phyloP scores from a whole-genome alignment of 2,329 filamentous ascomycete species.

The Ophiocordyceps robertsii region DNA sequence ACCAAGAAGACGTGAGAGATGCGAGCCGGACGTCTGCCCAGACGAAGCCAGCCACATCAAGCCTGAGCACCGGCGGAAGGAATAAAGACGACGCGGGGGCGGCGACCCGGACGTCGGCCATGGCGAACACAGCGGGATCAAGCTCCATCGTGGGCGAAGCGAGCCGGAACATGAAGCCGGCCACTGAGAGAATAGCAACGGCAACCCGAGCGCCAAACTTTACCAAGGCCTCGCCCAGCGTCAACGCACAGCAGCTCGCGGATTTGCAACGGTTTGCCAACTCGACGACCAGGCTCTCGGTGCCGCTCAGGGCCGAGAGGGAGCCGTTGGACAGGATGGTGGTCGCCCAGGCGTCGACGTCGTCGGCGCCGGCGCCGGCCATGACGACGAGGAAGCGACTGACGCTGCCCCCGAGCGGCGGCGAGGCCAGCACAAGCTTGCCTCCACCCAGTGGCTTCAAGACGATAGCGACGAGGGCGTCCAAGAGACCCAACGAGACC shows the following conservation, averaged over 20 bases:
- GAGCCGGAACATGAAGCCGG: too few species aligned
- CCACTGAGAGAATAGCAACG: too few species aligned
- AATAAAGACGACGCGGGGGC: too few species aligned
- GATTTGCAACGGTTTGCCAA: not conserved
- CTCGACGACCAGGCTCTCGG: not conserved
- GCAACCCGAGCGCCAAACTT: too few species aligned
- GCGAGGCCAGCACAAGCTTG: not conserved
- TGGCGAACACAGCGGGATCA: too few species aligned
- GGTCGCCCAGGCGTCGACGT: not conserved
- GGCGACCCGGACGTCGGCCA: too few species aligned
- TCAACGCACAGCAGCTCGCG: not conserved
- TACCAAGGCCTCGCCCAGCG: not conserved
- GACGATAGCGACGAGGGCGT: constrained; percentile 10
- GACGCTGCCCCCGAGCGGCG: not conserved
- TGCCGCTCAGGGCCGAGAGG: not conserved
- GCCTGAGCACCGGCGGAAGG: too few species aligned
- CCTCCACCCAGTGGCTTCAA: constrained; percentile 8
- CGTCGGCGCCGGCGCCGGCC: not conserved
- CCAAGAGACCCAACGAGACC: constrained; percentile 6
- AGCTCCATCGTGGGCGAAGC: too few species aligned
- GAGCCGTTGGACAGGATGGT: not conserved
- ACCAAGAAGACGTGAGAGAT: too few species aligned
- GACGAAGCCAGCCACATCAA: too few species aligned
- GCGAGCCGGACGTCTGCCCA: too few species aligned
- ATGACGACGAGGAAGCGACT: not conserved